A percentile compares a stretch with the other conserved stretches of the same genome.
phyloP scores from a whole-genome alignment of 371 early-diverging fungal genomes.

The Lichtheimia hyalospora region DNA sequence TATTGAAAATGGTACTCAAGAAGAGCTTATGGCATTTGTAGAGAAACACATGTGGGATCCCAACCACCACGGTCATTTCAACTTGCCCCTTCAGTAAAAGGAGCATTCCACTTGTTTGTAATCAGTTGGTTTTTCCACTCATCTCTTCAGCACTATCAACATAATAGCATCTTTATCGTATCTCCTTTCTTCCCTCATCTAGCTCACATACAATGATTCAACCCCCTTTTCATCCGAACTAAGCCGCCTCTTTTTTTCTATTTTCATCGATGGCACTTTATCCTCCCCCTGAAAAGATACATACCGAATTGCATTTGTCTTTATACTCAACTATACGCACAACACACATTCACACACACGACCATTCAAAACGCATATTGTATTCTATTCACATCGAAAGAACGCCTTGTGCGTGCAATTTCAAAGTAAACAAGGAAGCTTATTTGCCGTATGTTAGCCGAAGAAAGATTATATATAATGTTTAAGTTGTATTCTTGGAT shows the following conservation, averaged over 20 bases:
- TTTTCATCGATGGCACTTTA: not conserved
- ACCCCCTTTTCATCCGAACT: not conserved
- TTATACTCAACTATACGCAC: no score
- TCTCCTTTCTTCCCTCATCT: not conserved
- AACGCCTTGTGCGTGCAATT: no score
- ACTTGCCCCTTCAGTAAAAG: slow-evolving; percentile 9
- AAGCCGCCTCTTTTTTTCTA: not conserved
- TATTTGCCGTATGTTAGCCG: no score
- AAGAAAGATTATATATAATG: not conserved
- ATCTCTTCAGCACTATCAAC: not conserved
- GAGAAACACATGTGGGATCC: slow-evolving; percentile 19
- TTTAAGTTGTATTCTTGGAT: not conserved
- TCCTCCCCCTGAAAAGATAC: not conserved
- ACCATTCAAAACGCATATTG: no score
- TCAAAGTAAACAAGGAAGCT: no score
- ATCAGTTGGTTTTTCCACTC: not conserved
- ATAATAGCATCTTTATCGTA: not conserved
- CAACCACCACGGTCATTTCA: slow-evolving; percentile 11
- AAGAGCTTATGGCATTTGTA: slow-evolving; percentile 11
- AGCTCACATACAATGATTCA: not conserved
- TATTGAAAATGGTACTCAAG: not conserved
- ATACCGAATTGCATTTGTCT: no score
- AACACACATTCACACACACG: no score
- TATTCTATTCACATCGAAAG: no score
- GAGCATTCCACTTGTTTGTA: not conserved